Conservation (phyloP, 2,329 filamentous ascomycete species). For the Colletotrichum viniferum region DNA sequence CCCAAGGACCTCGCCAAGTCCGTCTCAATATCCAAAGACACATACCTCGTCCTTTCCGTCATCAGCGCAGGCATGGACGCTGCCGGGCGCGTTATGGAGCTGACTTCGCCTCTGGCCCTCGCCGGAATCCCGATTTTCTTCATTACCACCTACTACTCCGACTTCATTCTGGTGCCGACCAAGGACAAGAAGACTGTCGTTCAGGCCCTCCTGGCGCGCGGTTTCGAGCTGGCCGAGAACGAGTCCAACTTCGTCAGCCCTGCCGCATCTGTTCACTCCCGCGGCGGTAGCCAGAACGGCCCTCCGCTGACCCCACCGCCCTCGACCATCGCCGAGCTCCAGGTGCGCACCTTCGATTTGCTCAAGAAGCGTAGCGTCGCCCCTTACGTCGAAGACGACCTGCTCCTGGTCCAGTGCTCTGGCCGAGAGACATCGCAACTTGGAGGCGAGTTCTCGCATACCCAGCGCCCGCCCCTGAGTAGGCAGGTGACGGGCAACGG, state of each 20-base stretch:
- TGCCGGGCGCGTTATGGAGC: constrained; percentile 86
- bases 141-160: constrained; percentile 97
- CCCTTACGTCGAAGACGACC: constrained; percentile 69
- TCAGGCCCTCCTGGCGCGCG: constrained; percentile 75
- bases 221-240: constrained; percentile 82
- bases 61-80: constrained; percentile 90
- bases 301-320: constrained; percentile 77
- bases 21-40: constrained; percentile 79
- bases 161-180: constrained; percentile 90
- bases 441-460: constrained; percentile 39
- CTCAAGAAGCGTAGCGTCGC: constrained; percentile 78
- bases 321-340: constrained; percentile 77
- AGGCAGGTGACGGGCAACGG: constrained; percentile 41
- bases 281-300: constrained; percentile 39
- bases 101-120: constrained; percentile 88
- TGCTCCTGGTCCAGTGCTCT: constrained; percentile 83
- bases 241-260: constrained; percentile 69
- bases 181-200: constrained; percentile 77
- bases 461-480: constrained; percentile 31
- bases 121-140: constrained; percentile 97
- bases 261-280: constrained; percentile 43
- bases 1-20: constrained; percentile 54
- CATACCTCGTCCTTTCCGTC: constrained; percentile 88
- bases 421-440: constrained; percentile 58
- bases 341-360: constrained; percentile 81